Base-by-base conservation (phyloP, 179 eudicot species). In the Amaranthus tricolor region DNA sequence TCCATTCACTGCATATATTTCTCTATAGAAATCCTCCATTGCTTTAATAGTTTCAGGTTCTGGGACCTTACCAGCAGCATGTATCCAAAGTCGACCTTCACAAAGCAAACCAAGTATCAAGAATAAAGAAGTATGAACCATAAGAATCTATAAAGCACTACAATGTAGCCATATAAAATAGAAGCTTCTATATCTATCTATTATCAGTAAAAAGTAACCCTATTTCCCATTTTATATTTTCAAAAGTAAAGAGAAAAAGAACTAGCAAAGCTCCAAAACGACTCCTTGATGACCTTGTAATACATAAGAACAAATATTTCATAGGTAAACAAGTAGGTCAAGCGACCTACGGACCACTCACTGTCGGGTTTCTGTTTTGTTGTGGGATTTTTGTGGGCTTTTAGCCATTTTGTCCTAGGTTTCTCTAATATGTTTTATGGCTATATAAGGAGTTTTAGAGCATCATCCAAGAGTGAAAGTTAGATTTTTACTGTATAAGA, bases 11-110 rank as follows among this genome's bases (percentile, higher is more conserved):
- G 90, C 93, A 72, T 93, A 91, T 43, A 93, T 86, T 81, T 91
- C 94, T 81, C 86, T 82, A 78, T 93, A 93, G 77, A 93, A 93
- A n/a, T 91, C 89, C 82, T 93, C 98, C 95, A 93, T 87, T 54
- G 96, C 92, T 82, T 88, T 88, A 66, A 91, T 87, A 60, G 91
- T 93, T 20, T 76, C 89, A 47, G 79, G 77, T 5, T 91, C 96
- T 44, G 98, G 96, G 58, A 91, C 82, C 85, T 91, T 91, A 79
- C 96, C 77, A 17, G 98, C 98, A 73, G 98, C 96, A 83, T 93
- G 98, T 65, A 93, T 93, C 98, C 98, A 93, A 70, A 93, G 88
- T 7, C 93, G 89, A 56, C 88, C 88, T 85, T 68, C 68, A 70
- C 52, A 56, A 50, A 65, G 15, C 65, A 77, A 54, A 76, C 7